These are phyloP conservation scores for Phylloporus scabripes DNA, from an alignment of 768 basidiomycete genomes.

Conservation along the genomic window DNA sequence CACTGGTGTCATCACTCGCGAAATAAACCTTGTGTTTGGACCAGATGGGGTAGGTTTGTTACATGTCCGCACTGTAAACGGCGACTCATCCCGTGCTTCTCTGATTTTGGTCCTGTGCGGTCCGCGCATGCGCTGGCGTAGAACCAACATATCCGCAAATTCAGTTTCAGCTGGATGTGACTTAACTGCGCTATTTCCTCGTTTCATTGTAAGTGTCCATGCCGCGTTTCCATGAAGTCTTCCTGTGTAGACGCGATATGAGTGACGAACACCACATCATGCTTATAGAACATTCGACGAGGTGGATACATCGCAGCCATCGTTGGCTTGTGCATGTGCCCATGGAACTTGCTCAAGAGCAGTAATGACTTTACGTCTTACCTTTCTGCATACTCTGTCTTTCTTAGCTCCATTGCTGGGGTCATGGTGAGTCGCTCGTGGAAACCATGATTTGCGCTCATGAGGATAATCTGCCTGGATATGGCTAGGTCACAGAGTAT, in stretches of 20 bases:
- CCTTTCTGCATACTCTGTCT: constrained; percentile 77
- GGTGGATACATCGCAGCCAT: constrained; percentile 81
- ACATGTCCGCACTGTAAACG: constrained; percentile 9
- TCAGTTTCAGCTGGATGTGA: constrained; percentile 81
- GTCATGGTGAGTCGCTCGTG: constrained; percentile 53
- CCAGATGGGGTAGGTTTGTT: constrained; percentile 26
- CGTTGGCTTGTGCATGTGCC: constrained; percentile 69
- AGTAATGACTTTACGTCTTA: constrained; percentile 78
- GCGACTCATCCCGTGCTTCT: constrained; percentile 9
- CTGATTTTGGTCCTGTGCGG: constrained; percentile 7
- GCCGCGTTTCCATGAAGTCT: neutral
- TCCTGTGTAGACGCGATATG: neutral
- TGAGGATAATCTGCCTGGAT: neutral
- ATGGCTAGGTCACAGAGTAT: constrained; percentile 64
- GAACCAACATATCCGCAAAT: constrained; percentile 79
- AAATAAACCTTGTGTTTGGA: neutral
- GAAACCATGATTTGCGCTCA: neutral
- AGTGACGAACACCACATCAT: neutral
- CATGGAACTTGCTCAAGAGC: constrained; percentile 70
- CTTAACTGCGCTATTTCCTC: constrained; percentile 70
- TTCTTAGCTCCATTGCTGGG: constrained; percentile 74
- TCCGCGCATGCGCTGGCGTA: constrained; percentile 20
- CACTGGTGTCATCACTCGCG: constrained; percentile 4
- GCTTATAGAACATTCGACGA: constrained; percentile 65
- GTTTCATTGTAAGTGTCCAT: constrained; percentile 54